A percentile compares a stretch with the other conserved stretches of the same genome.
These are phyloP conservation scores for Suhomyces tanzawaensis DNA, from an alignment of 805 yeast genomes.

Conservation along the genomic window DNA sequence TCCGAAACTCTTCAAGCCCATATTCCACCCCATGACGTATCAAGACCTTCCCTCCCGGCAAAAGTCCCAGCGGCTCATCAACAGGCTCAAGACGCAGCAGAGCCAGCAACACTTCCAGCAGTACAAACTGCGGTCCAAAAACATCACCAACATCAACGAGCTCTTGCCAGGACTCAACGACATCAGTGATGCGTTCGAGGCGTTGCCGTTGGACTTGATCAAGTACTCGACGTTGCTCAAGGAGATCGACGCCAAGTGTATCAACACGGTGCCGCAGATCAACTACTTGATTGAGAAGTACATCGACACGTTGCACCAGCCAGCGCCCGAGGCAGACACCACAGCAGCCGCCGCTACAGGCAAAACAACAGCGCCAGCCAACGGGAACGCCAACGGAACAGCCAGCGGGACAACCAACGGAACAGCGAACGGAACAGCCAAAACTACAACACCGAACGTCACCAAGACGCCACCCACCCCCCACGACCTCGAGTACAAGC, in stretches of 20 bases:
- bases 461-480: too few relatives aligned
- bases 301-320: slow-evolving; percentile 25
- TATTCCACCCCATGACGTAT: slow-evolving; percentile 15
- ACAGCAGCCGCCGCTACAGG: slow-evolving; percentile 8
- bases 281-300: slow-evolving; percentile 52
- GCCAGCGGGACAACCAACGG: not conserved
- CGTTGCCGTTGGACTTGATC: slow-evolving; percentile 78
- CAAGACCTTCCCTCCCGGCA: slow-evolving; percentile 31
- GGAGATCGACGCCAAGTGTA: slow-evolving; percentile 94
- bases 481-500: slow-evolving; percentile 20
- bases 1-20: too few relatives aligned
- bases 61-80: slow-evolving; percentile 30
- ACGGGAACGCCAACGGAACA: slow-evolving; percentile 4
- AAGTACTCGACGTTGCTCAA: slow-evolving; percentile 83
- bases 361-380: slow-evolving; percentile 5
- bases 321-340: not conserved
- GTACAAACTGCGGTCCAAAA: slow-evolving; percentile 33
- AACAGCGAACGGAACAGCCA: not conserved
- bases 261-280: slow-evolving; percentile 66
- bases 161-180: slow-evolving; percentile 83
- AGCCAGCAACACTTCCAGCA: slow-evolving; percentile 29
- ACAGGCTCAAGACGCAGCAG: slow-evolving; percentile 20
- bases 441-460: too few relatives aligned
- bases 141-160: slow-evolving; percentile 34
- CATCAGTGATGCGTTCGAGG: slow-evolving; percentile 85